Evolutionary conservation across 495 filamentous ascomycete species (phyloP).

Genomic region (Aspergillus conjunctus): DNA sequence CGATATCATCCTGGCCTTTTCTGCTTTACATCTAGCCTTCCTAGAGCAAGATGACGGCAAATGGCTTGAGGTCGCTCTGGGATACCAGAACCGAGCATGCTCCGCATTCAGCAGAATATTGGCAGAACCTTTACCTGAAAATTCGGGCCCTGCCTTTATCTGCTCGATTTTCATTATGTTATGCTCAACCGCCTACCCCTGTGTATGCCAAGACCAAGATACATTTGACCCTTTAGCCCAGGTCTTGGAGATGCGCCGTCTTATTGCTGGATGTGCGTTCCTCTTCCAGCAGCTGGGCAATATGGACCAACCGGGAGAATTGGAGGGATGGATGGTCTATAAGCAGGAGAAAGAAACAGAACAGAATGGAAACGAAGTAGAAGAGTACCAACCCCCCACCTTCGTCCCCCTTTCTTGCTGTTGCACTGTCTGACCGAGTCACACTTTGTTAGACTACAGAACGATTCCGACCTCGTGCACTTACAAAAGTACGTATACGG

Average conservation of each 20-base stretch:
- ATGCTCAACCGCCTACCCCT: slow-evolving; percentile 39
- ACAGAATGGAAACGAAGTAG: slow-evolving; percentile 17
- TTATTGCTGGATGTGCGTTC: slow-evolving; percentile 40
- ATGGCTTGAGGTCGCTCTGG: slow-evolving; percentile 39
- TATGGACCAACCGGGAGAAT: slow-evolving; percentile 27
- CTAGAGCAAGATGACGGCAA: slow-evolving; percentile 34
- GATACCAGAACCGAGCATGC: slow-evolving; percentile 42
- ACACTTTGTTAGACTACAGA: slow-evolving; percentile 13
- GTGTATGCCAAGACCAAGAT: slow-evolving; percentile 33
- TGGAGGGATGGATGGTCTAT: slow-evolving; percentile 35
- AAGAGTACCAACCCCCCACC: slow-evolving; percentile 15
- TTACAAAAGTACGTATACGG: slow-evolving; percentile 22
- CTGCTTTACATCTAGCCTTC: slow-evolving; percentile 49
- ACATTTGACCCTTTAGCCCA: slow-evolving; percentile 34
- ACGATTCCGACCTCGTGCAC: slow-evolving; percentile 16
- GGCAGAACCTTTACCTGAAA: slow-evolving; percentile 29
- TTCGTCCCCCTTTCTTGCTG: neutral
- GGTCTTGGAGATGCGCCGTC: slow-evolving; percentile 38
- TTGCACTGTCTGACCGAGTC: neutral
- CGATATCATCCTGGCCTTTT: slow-evolving; percentile 50
- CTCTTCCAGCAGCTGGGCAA: slow-evolving; percentile 34
- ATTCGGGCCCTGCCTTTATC: slow-evolving; percentile 42
- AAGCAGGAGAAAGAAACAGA: slow-evolving; percentile 16
- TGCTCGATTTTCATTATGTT: slow-evolving; percentile 46
- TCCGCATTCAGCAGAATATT: slow-evolving; percentile 36